Percentiles rank a stretch among this genome's conserved stretches.
Conservation (phyloP, 768 basidiomycete species). For the Holtermannia corniformis region DNA sequence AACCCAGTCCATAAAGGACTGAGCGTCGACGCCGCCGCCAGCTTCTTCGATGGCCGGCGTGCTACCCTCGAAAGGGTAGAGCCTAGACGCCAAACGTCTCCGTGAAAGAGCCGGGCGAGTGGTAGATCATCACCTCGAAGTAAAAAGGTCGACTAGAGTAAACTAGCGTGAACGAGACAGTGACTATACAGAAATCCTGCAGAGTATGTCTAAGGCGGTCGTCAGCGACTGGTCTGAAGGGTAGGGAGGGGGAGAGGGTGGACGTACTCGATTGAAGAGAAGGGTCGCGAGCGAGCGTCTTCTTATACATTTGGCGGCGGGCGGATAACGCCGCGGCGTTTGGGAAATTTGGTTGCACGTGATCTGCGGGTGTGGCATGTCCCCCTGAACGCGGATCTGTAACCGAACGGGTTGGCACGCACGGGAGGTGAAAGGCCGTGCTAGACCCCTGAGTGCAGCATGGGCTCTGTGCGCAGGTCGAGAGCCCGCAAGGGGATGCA, state of each 20-base stretch:
- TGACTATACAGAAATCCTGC: slow-evolving; percentile 40
- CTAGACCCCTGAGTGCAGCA: not conserved
- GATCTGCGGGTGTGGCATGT: not conserved
- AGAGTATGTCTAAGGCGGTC: not conserved
- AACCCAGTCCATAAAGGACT: slow-evolving; percentile 11
- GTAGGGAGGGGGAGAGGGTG: not conserved
- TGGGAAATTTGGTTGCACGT: not conserved
- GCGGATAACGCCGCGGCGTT: not conserved
- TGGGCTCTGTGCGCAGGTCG: no score
- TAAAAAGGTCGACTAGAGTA: slow-evolving; percentile 39
- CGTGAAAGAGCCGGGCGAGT: slow-evolving; percentile 38
- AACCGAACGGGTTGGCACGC: not conserved
- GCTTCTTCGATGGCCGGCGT: slow-evolving; percentile 33
- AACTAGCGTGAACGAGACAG: slow-evolving; percentile 38
- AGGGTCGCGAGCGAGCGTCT: not conserved
- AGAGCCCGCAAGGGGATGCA: no score
- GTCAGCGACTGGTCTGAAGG: slow-evolving; percentile 4
- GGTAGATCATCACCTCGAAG: slow-evolving; percentile 39
- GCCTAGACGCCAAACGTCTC: slow-evolving; percentile 21
- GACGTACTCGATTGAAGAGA: not conserved
- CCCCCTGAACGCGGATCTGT: no score
- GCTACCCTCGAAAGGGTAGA: not conserved
- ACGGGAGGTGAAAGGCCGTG: not conserved
- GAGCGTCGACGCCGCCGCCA: slow-evolving; percentile 20
- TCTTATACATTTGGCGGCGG: not conserved